These are phyloP conservation scores for Paramecium caudatum DNA, from an alignment of 73 alveolate genomes.

Conservation along the genomic window DNA sequence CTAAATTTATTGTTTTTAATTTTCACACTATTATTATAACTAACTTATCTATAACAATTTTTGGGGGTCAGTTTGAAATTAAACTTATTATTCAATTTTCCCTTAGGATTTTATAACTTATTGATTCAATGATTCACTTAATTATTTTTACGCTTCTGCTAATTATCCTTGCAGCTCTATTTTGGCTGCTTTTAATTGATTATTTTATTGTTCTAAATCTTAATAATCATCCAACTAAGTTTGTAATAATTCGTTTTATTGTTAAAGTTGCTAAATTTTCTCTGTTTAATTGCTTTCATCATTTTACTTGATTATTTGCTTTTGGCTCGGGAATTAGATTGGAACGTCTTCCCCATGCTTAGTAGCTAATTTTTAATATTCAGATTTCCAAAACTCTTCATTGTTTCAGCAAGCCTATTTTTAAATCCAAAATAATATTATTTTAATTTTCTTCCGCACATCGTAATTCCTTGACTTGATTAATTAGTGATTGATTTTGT, in stretches of 20 bases:
- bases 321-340: neutral
- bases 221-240: neutral
- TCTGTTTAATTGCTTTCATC: neutral
- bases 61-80: neutral
- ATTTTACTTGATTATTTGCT: neutral
- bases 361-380: neutral
- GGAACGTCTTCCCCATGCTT: neutral
- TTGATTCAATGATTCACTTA: neutral
- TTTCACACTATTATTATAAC: neutral
- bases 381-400: neutral
- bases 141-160: slow-evolving; percentile 1
- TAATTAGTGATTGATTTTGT: neutral
- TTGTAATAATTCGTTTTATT: neutral
- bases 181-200: neutral
- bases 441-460: neutral
- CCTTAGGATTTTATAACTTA: too few relatives aligned
- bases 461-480: neutral
- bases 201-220: neutral
- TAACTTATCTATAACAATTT: slow-evolving; percentile 4
- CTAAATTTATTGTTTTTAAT: neutral
- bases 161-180: neutral
- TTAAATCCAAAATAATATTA: neutral
- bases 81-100: neutral
- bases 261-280: neutral
- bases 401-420: neutral